Base-by-base conservation (phyloP, 257 asterid species). In the Coffea eugenioides region DNA sequence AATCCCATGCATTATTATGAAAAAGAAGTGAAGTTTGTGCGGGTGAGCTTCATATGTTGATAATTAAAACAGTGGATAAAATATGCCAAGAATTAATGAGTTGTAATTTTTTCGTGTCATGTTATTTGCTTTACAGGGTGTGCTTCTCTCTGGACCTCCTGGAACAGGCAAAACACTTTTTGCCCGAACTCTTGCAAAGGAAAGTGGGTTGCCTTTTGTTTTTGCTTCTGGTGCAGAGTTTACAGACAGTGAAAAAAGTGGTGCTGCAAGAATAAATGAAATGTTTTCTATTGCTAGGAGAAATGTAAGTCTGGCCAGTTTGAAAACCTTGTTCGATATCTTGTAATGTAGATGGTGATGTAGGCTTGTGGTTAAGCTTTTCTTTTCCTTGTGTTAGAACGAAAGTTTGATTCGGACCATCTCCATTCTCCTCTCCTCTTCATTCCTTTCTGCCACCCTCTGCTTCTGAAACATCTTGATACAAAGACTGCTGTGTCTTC, bases 221-320 rank as follows among this genome's bases (percentile, higher is more conserved):
- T 95, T 92, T 90, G 98, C 99, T 81, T 96, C 99, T 49, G 99
- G 98, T 87, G 98, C 99, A 16, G 99, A 96, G 90, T 96, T 96
- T 85, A 90, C 97, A 48, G 98, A 94, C 85, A 94, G 94, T 83
- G 97, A 92, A 88, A 92, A 89, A 91, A 93, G 98, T 89, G 99
- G 99, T 62, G 93, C 96, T 80, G 94, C 94, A 78, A 89, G 93
- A 87, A 93, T 96, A 70, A 94, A 90, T 87, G 91, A 96, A 76
- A 81, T 96, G 87, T 96, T 96, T 86, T 89, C 95, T 46, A 74
- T 87, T 73, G 99, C 98, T 21, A 91, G 98, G 89, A 91, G 98
- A 92, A 96, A 92, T 89, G 99, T 94, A 82, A 96, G 95, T 78
- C 52, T 79, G 69, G 83, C 27, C 75, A 69, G 14, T 73, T 62